Percentiles rank a stretch among this genome's conserved stretches.
These are phyloP conservation scores for Aristolochia fimbriata DNA, from an alignment of 164 flowering plant genomes.

Conservation along the genomic window DNA sequence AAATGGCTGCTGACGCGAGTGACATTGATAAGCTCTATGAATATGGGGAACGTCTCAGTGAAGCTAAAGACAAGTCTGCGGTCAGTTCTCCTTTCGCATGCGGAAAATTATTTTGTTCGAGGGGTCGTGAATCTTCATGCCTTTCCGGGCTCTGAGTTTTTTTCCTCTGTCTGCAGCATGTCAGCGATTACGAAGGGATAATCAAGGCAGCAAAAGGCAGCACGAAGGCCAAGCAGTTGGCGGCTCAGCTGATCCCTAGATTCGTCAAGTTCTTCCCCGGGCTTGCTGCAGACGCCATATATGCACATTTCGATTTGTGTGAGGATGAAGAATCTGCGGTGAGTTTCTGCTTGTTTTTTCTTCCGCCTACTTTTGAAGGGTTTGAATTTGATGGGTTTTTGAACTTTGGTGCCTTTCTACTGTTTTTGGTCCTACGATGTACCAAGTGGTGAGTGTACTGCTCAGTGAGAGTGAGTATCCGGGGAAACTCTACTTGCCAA, in stretches of 20 bases:
- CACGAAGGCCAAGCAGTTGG: slow-evolving; percentile 76
- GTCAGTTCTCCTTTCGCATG: slow-evolving; percentile 17
- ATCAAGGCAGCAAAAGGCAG: slow-evolving; percentile 66
- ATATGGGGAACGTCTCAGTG: slow-evolving; percentile 84
- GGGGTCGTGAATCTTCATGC: slow-evolving; percentile 7
- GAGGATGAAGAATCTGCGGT: slow-evolving; percentile 93
- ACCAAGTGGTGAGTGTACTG: no score
- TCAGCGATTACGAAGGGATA: slow-evolving; percentile 68
- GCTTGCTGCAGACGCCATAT: slow-evolving; percentile 39
- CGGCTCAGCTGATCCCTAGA: slow-evolving; percentile 91
- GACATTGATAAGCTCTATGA: slow-evolving; percentile 90
- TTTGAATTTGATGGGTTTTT: not conserved
- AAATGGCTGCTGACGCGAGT: slow-evolving; percentile 21
- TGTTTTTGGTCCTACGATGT: no score
- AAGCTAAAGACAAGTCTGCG: slow-evolving; percentile 88
- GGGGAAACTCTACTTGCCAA: no score
- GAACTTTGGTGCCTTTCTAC: no score
- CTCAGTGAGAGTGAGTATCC: no score
- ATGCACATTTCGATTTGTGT: slow-evolving; percentile 69
- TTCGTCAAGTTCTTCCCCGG: slow-evolving; percentile 84
- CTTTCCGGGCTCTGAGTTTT: slow-evolving; percentile 1
- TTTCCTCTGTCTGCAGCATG: slow-evolving; percentile 35
- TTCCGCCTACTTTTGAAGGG: not conserved
- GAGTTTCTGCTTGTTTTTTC: slow-evolving; percentile 12
- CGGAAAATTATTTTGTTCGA: not conserved